Percentiles rank a stretch among this genome's conserved stretches.
These are phyloP conservation scores for Asterochloris erici DNA, from an alignment of 139 green algal species.

Conservation along the genomic window DNA sequence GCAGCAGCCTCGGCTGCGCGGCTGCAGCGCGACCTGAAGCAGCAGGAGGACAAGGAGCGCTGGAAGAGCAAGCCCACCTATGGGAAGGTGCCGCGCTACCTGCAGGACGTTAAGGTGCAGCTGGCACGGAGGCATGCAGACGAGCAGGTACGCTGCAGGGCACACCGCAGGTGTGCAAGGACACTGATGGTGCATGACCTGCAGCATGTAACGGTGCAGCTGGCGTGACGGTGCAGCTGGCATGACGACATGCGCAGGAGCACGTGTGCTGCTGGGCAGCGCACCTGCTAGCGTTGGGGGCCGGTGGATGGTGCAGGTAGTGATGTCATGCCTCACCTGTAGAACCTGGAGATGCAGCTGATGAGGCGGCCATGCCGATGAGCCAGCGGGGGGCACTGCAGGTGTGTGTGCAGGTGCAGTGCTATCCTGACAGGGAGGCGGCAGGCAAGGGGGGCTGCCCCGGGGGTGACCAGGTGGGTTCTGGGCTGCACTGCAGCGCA, in stretches of 20 bases:
- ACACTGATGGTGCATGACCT: slow-evolving; percentile 1
- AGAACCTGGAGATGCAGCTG: no score
- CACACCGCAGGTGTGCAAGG: no score
- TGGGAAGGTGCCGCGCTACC: slow-evolving; percentile 8
- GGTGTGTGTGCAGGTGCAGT: no score
- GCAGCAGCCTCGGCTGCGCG: slow-evolving; percentile 1
- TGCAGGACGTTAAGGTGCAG: slow-evolving; percentile 17
- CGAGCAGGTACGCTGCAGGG: neutral
- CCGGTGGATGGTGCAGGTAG: no score
- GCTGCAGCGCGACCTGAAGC: neutral
- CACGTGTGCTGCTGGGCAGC: neutral
- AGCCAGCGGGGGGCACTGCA: no score
- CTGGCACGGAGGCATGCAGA: slow-evolving; percentile 15
- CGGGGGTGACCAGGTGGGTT: no score
- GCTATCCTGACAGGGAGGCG: no score
- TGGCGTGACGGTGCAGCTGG: slow-evolving; percentile 16
- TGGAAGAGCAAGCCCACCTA: slow-evolving; percentile 19
- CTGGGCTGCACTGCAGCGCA: no score
- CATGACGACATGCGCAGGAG: slow-evolving; percentile 8
- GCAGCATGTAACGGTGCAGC: slow-evolving; percentile 10
- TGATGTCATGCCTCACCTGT: no score
- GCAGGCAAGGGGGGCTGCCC: no score
- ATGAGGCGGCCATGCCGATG: no score
- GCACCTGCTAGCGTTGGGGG: no score
- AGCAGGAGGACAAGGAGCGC: neutral